These are phyloP conservation scores for Claviceps citrina DNA, from an alignment of 2,329 filamentous ascomycete species.

Conservation along the genomic window DNA sequence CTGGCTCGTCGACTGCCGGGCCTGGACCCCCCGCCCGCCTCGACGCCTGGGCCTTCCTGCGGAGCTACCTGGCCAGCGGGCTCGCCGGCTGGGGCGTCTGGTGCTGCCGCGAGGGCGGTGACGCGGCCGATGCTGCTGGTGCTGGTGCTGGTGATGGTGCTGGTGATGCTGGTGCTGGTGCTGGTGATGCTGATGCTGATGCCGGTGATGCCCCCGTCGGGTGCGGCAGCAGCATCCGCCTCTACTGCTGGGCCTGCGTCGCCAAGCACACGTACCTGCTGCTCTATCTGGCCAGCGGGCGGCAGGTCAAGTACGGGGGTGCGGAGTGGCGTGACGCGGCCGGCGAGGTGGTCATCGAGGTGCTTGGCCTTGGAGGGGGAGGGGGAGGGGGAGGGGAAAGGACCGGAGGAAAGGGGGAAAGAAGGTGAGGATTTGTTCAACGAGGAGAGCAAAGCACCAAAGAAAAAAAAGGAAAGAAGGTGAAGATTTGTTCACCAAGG, in stretches of 20 bases:
- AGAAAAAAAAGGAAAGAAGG: no score
- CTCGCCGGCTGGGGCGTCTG: conserved; percentile 53
- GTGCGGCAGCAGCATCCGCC: no score
- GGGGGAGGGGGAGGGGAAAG: no score
- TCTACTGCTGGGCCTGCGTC: conserved; percentile 68
- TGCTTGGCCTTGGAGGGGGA: no score
- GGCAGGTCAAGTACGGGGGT: conserved; percentile 41
- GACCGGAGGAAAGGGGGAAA: conserved; percentile 7
- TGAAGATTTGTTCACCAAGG: no score
- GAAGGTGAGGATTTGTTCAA: neutral
- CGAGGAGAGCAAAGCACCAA: no score
- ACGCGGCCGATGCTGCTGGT: no score
- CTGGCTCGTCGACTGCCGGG: conserved; percentile 50
- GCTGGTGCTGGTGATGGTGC: no score
- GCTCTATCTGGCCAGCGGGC: conserved; percentile 55
- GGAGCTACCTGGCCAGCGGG: conserved; percentile 42
- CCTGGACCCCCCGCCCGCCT: conserved; percentile 37
- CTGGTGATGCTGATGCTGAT: no score
- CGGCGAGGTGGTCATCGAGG: conserved; percentile 35
- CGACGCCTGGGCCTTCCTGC: conserved; percentile 47
- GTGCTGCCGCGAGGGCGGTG: conserved; percentile 34
- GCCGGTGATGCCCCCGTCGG: no score
- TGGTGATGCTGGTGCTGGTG: no score
- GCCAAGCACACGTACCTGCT: conserved; percentile 59
- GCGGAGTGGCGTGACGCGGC: conserved; percentile 52